Evolutionary conservation across 202 grass and related monocot genomes (phyloP), one percentile per base, ranked within the genome.

Genomic region (Dendrocalamus latiflorus): DNA sequence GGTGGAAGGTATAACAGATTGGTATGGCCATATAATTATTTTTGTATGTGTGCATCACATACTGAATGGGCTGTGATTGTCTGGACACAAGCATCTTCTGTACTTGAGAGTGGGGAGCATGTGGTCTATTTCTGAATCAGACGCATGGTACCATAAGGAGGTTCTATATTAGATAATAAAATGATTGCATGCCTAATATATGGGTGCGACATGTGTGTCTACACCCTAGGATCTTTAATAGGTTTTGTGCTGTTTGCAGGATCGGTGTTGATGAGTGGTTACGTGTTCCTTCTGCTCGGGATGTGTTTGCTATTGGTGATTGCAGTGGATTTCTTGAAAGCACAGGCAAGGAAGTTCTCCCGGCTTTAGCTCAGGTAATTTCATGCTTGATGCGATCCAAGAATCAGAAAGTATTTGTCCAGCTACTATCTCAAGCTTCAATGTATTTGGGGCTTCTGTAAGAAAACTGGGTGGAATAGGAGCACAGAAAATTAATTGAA

Each of bases 221-320:
- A 30, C 14, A 12, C 44, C 45, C 17, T 77, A 65, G 70, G 58
- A 74, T 70, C 34, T 11, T 43, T 53, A 76, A 55, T 53, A 53
- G 21, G 17, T 81, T 86, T 41, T 69, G 43, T 22, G 37, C 15
- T 72, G 24, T 84, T 90, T 56, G 65, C 90, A 98, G 95, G 89
- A 91, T 98, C 9, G 95, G 92, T 53, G 84, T 93, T n/a, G 90
- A 98, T 73, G 92, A 98, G 78, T 98, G 95, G 95, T 44, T 98
- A 55, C 82, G 85, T 39, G 79, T 98, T 82, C 95, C 95, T 82
- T 91, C 92, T 69, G 89, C 68, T 51, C 81, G 28, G 18, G 92
- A 98, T 71, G 86, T 93, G 56, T 98, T 94, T 38, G 92, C 95
- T 63, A 88, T 98, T 75, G 95, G 95, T 84, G 95, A 98, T 86